phyloP scores from a whole-genome alignment of 768 basidiomycete species.

The Termitomyces sp. region DNA sequence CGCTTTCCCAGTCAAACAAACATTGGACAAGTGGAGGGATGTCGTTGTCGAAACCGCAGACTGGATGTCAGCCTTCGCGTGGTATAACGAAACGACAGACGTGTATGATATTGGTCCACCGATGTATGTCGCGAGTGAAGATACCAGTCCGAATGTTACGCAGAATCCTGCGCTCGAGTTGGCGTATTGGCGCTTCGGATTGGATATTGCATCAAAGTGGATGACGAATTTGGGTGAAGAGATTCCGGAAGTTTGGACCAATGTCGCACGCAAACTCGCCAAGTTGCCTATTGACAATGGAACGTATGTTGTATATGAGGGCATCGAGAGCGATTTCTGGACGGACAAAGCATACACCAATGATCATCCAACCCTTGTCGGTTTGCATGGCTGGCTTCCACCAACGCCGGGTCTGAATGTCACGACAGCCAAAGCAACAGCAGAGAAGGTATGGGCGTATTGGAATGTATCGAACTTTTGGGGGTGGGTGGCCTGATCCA shows the following conservation, averaged over 20 bases:
- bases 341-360: conserved; percentile 44
- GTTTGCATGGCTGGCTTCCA: conserved; percentile 55
- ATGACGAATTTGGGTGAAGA: conserved; percentile 36
- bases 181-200: conserved; percentile 51
- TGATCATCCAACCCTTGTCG: conserved; percentile 54
- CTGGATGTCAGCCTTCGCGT: conserved; percentile 57
- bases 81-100: conserved; percentile 40
- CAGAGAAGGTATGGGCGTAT: conserved; percentile 45
- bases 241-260: conserved; percentile 36
- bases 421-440: conserved; percentile 40
- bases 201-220: conserved; percentile 46
- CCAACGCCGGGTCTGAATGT: conserved; percentile 41
- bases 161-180: conserved; percentile 55
- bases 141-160: conserved; percentile 50
- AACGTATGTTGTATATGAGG: conserved; percentile 52
- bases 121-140: conserved; percentile 52
- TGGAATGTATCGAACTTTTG: conserved; percentile 55
- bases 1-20: conserved; percentile 30
- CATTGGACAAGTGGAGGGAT: conserved; percentile 44
- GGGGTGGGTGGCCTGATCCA: conserved; percentile 31
- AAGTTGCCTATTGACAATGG: conserved; percentile 47
- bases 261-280: conserved; percentile 41
- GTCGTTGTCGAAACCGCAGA: conserved; percentile 51
- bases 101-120: conserved; percentile 57
- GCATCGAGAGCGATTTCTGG: conserved; percentile 49